Conservation (phyloP, 1,284 basidiomycete genomes). For the Paramarasmius palmivorus region DNA sequence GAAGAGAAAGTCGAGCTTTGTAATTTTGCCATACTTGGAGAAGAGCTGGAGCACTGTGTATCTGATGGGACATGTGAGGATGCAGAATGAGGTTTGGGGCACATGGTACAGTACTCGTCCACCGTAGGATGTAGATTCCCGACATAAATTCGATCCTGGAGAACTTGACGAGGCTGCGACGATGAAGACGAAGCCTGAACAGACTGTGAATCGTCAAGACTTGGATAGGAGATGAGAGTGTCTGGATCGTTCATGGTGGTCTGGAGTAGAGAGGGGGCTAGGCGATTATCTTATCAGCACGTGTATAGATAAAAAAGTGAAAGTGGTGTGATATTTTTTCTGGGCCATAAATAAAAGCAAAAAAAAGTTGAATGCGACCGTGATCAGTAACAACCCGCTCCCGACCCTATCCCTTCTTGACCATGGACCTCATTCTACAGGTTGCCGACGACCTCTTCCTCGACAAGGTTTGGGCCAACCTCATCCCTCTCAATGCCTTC, state of each 20-base stretch:
- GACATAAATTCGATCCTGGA: conserved; percentile 82
- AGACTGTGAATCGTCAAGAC: not conserved
- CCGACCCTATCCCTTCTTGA: not conserved
- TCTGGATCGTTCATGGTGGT: conserved; percentile 4
- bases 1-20: conserved; percentile 92
- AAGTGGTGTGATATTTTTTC: conserved; percentile 1
- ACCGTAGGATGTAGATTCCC: conserved; percentile 89
- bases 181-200: not conserved
- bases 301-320: not conserved
- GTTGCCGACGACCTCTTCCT: conserved; percentile 75
- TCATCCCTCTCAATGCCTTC: conserved; percentile 73
- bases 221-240: not conserved
- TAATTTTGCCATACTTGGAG: conserved; percentile 87
- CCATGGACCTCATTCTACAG: conserved; percentile 83
- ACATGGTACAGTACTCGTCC: conserved; percentile 69
- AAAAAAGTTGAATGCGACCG: not conserved
- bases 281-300: conserved; percentile 1
- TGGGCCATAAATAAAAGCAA: not conserved
- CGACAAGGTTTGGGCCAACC: conserved; percentile 76
- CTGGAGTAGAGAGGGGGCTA: not conserved
- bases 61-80: conserved; percentile 38
- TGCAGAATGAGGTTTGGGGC: conserved; percentile 2
- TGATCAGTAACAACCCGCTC: not conserved
- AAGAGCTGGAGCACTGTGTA: conserved; percentile 89
- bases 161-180: conserved; percentile 27